Conservation (phyloP, 148 eudicot species). For the Polygonum aviculare region DNA sequence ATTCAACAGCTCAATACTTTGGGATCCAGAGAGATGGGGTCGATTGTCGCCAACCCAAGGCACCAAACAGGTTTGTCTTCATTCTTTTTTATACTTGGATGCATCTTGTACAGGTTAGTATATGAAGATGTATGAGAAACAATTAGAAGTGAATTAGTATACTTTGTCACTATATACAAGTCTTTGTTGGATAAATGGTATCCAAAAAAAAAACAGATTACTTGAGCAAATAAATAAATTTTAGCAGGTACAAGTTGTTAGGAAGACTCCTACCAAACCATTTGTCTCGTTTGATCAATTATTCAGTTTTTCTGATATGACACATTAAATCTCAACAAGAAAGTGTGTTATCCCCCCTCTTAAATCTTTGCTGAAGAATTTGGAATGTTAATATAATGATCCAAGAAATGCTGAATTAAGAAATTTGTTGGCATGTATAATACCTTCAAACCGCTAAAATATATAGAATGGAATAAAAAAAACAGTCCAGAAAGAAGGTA, state of each 20-base stretch:
- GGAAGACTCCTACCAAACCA: background rate
- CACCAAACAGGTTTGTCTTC: conserved; percentile 53
- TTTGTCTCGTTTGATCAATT: background rate
- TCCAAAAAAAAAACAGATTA: background rate
- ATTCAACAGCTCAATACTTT: conserved; percentile 88
- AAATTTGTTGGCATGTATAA: background rate
- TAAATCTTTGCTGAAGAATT: background rate
- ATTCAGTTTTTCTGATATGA: background rate
- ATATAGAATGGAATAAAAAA: too few relatives aligned
- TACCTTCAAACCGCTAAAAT: background rate
- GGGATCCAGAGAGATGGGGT: conserved; percentile 99
- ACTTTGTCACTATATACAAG: background rate
- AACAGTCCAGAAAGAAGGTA: background rate
- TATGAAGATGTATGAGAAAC: background rate
- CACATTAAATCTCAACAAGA: background rate
- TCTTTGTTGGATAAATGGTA: background rate
- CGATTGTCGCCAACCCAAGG: conserved; percentile 58
- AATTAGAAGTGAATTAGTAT: background rate
- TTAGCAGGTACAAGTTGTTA: background rate
- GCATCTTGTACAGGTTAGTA: background rate
- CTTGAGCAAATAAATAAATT: background rate
- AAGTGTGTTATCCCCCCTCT: background rate
- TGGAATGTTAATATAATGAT: background rate
- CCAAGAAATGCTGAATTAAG: background rate
- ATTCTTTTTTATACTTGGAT: background rate